A percentile compares a stretch with the other conserved stretches of the same genome.
Evolutionary conservation across 345 rosid species (phyloP).

Genomic region (Salix caprea): DNA sequence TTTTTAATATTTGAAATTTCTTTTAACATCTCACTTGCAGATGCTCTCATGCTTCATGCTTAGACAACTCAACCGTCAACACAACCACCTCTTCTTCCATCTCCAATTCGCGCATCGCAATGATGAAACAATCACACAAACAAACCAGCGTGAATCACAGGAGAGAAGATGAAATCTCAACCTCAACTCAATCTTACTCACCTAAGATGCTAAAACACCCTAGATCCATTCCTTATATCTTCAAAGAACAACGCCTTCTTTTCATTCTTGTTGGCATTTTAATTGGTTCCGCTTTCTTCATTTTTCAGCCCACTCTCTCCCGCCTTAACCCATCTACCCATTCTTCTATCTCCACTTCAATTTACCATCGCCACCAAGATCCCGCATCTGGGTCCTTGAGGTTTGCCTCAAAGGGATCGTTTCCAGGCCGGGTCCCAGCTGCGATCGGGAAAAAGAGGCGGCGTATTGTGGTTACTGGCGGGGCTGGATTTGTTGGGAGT

Average conservation of each 20-base stretch:
- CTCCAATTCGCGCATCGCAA: background rate
- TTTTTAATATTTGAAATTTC: too few species aligned
- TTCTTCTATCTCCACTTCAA: conserved; percentile 32
- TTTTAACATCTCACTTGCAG: too few species aligned
- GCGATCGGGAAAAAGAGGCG: conserved; percentile 56
- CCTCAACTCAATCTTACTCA: conserved; percentile 47
- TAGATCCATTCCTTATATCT: conserved; percentile 77
- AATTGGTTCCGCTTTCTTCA: conserved; percentile 91
- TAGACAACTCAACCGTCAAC: background rate
- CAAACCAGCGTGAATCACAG: conserved; percentile 54
- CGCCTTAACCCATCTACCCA: conserved; percentile 44
- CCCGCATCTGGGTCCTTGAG: background rate
- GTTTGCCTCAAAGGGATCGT: background rate
- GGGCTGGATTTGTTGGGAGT: conserved; percentile 97
- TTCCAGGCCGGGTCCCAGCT: conserved; percentile 64
- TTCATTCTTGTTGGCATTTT: conserved; percentile 90
- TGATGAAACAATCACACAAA: conserved; percentile 85
- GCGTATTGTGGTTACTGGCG: conserved; percentile 93
- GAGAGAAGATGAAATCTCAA: conserved; percentile 57
- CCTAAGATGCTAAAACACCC: conserved; percentile 71
- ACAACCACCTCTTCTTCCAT: background rate
- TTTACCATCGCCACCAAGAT: background rate
- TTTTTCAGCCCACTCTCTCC: conserved; percentile 84
- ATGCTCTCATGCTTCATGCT: background rate
- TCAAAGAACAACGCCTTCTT: conserved; percentile 83